Evolutionary conservation across 768 basidiomycete genomes (phyloP), one percentile per base, ranked within the genome.

Genomic region (Boletus subparvulus): DNA sequence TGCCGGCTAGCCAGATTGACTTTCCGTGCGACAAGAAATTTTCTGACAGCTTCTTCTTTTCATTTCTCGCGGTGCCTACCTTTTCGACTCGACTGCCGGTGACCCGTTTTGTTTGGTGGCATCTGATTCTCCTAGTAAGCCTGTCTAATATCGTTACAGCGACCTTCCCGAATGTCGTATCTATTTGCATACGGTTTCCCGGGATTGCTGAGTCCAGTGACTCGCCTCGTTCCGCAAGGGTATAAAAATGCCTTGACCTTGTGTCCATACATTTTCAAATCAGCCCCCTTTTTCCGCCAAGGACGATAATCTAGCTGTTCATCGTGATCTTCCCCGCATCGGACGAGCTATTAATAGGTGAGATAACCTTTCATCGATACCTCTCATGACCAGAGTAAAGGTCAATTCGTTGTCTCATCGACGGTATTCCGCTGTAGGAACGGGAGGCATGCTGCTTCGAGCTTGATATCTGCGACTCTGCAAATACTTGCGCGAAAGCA

Each of bases 311-410:
- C 41, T 55, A 32, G 54, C 13, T 33, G 61, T 56, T 46, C 62
- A 50, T 59, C 42, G 17, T 40, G 39, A 40, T n/a, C 39, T 63
- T 61, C 63, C 54, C 49, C 56, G 36, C 61, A 47, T 45, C 32
- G 54, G 65, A 35, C 36, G 50, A 54, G 53, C 26, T 62, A 56
- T 61, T 58, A 54, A 66, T 63, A 61, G 61, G 65, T 59, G 59
- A 61, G 67, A 58, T 60, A 58, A 35, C 54, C 55, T 62, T 70
- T 39, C 35, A 67, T 61, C 61, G 69, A 72, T 66, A 60, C 4
- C 13, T 33, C 47, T 37, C 35, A 6, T 26, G 35, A 39, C 13
- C 46, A 53, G 19, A 35, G 26, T 5, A 17, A 30, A 24, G 44
- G n/a, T 14, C 24, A 6, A 42, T 33, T 37, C 28, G 30, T 61